Evolutionary conservation across 2,329 filamentous ascomycete species (phyloP).

Genomic region (Phialocephala subalpina): DNA sequence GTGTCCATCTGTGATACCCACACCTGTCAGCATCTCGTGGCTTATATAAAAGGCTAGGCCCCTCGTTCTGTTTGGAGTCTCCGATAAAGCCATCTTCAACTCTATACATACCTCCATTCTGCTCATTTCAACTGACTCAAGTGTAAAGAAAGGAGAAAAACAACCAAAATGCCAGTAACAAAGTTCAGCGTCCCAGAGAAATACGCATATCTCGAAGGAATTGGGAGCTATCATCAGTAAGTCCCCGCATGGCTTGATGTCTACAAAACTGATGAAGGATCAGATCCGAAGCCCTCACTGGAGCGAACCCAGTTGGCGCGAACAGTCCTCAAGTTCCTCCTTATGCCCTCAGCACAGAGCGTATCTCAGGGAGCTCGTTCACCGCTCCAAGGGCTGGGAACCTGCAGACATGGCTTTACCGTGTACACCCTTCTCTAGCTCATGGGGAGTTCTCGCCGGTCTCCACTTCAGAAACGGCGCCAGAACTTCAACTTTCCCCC

Average conservation of each 20-base stretch:
- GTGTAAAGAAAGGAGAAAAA: not conserved
- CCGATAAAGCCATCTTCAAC: no score
- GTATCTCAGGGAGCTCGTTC: conserved; percentile 76
- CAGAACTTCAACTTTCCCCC: conserved; percentile 64
- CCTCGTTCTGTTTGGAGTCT: no score
- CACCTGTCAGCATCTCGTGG: no score
- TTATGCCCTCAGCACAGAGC: conserved; percentile 83
- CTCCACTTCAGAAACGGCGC: conserved; percentile 48
- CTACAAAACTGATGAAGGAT: conserved; percentile 37
- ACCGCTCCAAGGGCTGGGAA: conserved; percentile 74
- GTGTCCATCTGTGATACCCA: no score
- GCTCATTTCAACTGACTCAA: not conserved
- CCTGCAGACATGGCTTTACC: conserved; percentile 77
- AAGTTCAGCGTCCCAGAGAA: conserved; percentile 58
- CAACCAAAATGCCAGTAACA: conserved; percentile 56
- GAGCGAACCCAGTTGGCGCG: conserved; percentile 75
- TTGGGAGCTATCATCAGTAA: conserved; percentile 79
- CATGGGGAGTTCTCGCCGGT: conserved; percentile 62
- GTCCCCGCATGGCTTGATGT: not conserved
- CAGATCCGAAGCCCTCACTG: conserved; percentile 72
- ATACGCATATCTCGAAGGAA: conserved; percentile 82
- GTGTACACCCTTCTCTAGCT: conserved; percentile 70
- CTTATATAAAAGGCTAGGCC: no score
- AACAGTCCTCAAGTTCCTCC: conserved; percentile 86
- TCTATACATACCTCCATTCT: no score